Conservation (phyloP, 78 protist species). For the Dictyostelium intermedium region DNA sequence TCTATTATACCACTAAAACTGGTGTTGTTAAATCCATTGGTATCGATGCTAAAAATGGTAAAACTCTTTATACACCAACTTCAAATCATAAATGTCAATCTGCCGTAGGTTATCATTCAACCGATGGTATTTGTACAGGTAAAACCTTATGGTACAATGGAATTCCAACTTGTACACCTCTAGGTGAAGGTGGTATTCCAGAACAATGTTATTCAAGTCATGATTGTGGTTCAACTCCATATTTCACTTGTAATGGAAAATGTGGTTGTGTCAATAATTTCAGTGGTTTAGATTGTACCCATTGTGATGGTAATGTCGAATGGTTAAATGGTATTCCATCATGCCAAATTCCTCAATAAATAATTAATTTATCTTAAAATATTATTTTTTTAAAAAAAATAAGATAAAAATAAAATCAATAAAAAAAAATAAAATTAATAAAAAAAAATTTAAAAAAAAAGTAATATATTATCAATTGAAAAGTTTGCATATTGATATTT, state of each 20-base stretch:
- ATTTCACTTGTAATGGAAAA: not conserved
- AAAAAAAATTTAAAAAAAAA: no score
- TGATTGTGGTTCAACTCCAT: not conserved
- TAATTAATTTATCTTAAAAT: not conserved
- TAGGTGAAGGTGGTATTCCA: not conserved
- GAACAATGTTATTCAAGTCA: not conserved
- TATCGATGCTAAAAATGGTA: not conserved
- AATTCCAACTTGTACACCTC: not conserved
- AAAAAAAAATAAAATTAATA: no score
- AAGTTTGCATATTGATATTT: no score
- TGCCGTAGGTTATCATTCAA: not conserved
- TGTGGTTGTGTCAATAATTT: not conserved
- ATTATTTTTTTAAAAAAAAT: no score
- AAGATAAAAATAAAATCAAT: no score
- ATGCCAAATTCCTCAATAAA: not conserved
- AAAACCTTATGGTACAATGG: not conserved
- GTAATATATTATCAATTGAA: no score
- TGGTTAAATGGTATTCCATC: not conserved
- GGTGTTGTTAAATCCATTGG: constrained; percentile 15
- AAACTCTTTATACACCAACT: not conserved
- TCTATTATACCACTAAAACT: not conserved
- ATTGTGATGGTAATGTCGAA: not conserved
- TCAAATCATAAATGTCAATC: constrained; percentile 9
- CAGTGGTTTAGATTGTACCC: not conserved
- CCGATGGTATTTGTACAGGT: not conserved